phyloP scores from a whole-genome alignment of 2,329 filamentous ascomycete species.

The Trichoderma sp. region DNA sequence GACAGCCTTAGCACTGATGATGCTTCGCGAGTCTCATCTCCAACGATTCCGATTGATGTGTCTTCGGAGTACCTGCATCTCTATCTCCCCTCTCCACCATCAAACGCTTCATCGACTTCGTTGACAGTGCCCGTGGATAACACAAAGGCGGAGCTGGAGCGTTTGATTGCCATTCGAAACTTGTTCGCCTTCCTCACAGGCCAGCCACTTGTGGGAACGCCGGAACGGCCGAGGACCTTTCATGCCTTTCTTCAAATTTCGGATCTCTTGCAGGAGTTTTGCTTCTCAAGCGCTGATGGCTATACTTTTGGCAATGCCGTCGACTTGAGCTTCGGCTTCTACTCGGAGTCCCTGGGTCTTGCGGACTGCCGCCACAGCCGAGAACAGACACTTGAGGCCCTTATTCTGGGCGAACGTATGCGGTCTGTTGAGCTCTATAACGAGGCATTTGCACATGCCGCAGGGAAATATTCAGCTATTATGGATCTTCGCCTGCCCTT shows the following conservation, averaged over 20 bases:
- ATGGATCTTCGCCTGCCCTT: slow-evolving; percentile 64
- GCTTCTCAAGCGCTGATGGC: slow-evolving; percentile 55
- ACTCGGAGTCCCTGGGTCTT: slow-evolving; percentile 72
- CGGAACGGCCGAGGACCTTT: slow-evolving; percentile 50
- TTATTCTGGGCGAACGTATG: slow-evolving; percentile 87
- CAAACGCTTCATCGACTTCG: slow-evolving; percentile 33
- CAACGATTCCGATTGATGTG: slow-evolving; percentile 36
- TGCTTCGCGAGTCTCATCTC: slow-evolving; percentile 40
- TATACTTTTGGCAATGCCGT: slow-evolving; percentile 58
- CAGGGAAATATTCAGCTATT: slow-evolving; percentile 78
- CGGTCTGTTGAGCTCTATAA: slow-evolving; percentile 78
- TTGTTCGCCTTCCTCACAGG: slow-evolving; percentile 64
- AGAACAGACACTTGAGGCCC: slow-evolving; percentile 84
- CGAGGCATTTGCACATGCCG: slow-evolving; percentile 87
- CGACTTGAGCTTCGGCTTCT: slow-evolving; percentile 66
- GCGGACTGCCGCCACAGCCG: slow-evolving; percentile 77
- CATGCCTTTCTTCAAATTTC: slow-evolving; percentile 54
- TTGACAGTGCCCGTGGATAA: slow-evolving; percentile 33
- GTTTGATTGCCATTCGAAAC: slow-evolving; percentile 58
- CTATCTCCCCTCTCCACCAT: slow-evolving; percentile 50
- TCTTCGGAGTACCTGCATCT: slow-evolving; percentile 44
- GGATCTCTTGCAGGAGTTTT: slow-evolving; percentile 52
- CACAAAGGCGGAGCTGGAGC: slow-evolving; percentile 46
- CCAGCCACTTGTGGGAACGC: slow-evolving; percentile 60
- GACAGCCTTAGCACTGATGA: slow-evolving; percentile 50